Evolutionary conservation across 305 asterid species (phyloP), one percentile per base, ranked within the genome.

Genomic region (Andrographis paniculata): DNA sequence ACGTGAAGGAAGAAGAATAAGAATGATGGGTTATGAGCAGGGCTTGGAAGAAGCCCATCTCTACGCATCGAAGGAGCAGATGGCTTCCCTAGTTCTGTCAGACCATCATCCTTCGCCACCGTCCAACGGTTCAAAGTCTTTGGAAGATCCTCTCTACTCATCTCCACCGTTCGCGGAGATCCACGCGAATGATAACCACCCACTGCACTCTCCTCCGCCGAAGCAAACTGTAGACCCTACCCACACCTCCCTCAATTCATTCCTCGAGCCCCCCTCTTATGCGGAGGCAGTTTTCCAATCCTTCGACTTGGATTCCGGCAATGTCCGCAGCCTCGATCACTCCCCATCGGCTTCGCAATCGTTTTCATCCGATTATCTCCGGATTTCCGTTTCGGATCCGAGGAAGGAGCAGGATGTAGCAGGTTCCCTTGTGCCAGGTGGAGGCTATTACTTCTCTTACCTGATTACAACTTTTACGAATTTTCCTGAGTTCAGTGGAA

Each of bases 201-300:
- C 50, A 14, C 38, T 37, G 49, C 65, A 46, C 61, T 66, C 71
- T 21, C 31, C 70, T 39, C 58, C 61, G 16, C 48, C 63, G 45
- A 74, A 63, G 55, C 80, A 60, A 56, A 42, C 59, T 69, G 74
- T 52, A 30, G 67, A 47, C 68, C 80, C 81, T 44, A 71, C 50
- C 65, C 66, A 53, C 14, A 67, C 58, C 57, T 61, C 92, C 58
- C 72, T 80, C 39, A 71, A 75, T 56, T 64, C 88, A 57, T 67
- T 91, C 65, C 84, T 91, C 50, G 98, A 89, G 50, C 98, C 98
- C 42, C 98, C 98, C 14, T 89, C 98, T 19, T 89, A 89, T 23
- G 95, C 95, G 7, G 98, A 89, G 41, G 98, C 94, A 13, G 80
- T 83, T 48, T 91, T 91, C 70, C 63, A 76, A 64, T 91, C 98